Conservation (phyloP, 139 green algal genomes). For the Gonium pectorale region DNA sequence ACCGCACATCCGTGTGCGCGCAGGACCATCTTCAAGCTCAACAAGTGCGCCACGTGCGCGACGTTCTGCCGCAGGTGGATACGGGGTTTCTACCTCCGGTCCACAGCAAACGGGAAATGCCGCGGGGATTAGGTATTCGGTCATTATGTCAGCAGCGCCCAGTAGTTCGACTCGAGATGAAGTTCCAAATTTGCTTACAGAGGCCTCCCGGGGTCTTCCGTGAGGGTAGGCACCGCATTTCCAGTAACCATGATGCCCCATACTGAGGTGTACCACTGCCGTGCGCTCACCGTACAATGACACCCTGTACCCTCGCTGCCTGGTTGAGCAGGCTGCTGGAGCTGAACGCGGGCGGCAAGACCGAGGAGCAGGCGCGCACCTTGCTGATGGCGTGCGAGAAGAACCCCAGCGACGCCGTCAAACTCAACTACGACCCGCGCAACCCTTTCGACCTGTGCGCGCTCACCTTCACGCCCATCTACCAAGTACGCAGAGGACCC, state of each 20-base stretch:
- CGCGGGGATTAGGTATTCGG: neutral
- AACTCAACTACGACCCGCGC: conserved; percentile 96
- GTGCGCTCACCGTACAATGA: too few relatives aligned
- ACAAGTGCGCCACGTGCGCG: conserved; percentile 90
- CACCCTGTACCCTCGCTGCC: too few relatives aligned
- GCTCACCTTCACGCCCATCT: conserved; percentile 96
- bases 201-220: too few relatives aligned
- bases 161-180: too few relatives aligned
- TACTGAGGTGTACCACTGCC: too few relatives aligned
- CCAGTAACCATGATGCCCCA: too few relatives aligned
- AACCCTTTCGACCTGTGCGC: conserved; percentile 99
- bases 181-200: too few relatives aligned
- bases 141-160: too few relatives aligned
- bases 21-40: conserved; percentile 93
- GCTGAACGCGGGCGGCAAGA: conserved; percentile 91
- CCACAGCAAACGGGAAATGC: neutral
- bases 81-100: neutral
- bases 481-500: conserved; percentile 86
- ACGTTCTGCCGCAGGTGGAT: conserved; percentile 89
- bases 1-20: too few relatives aligned
- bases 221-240: too few relatives aligned
- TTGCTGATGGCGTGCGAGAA: conserved; percentile 96
- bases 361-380: conserved; percentile 81
- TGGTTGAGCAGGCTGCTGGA: conserved; percentile 94
- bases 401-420: conserved; percentile 85